Evolutionary conservation across 495 filamentous ascomycete genomes (phyloP).

Genomic region (Annulohypoxylon moriforme): DNA sequence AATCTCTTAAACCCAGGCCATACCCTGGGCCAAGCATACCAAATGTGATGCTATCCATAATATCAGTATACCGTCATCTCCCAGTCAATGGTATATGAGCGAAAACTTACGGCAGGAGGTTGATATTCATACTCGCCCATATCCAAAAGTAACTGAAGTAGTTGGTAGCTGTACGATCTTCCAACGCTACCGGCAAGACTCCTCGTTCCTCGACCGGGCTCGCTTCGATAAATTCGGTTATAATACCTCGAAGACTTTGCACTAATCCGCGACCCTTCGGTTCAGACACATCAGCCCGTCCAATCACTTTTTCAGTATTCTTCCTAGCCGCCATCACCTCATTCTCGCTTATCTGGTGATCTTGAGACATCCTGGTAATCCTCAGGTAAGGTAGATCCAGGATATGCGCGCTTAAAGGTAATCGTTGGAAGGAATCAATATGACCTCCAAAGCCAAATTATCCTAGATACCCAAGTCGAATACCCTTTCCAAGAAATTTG

Average conservation of each 20-base stretch:
- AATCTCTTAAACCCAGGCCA: slow-evolving; percentile 60
- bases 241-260: neutral
- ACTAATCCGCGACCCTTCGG: slow-evolving; percentile 5
- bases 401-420: neutral
- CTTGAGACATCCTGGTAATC: slow-evolving; percentile 14
- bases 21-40: slow-evolving; percentile 66
- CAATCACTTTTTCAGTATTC: slow-evolving; percentile 22
- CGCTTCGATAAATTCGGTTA: slow-evolving; percentile 16
- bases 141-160: slow-evolving; percentile 62
- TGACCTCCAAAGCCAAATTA: neutral
- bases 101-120: slow-evolving; percentile 55
- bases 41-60: slow-evolving; percentile 60
- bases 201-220: slow-evolving; percentile 58
- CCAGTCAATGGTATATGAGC: neutral
- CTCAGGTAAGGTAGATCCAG: neutral
- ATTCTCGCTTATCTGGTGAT: neutral
- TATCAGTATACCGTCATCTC: slow-evolving; percentile 35
- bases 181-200: slow-evolving; percentile 62
- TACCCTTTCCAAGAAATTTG: neutral
- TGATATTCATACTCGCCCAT: slow-evolving; percentile 58
- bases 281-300: slow-evolving; percentile 12
- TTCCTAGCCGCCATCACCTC: slow-evolving; percentile 2
- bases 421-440: neutral
- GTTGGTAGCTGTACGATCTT: slow-evolving; percentile 60
- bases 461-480: too few relatives aligned